Conservation (phyloP, 1,284 basidiomycete species). For the Fomitiporia mediterranea region DNA sequence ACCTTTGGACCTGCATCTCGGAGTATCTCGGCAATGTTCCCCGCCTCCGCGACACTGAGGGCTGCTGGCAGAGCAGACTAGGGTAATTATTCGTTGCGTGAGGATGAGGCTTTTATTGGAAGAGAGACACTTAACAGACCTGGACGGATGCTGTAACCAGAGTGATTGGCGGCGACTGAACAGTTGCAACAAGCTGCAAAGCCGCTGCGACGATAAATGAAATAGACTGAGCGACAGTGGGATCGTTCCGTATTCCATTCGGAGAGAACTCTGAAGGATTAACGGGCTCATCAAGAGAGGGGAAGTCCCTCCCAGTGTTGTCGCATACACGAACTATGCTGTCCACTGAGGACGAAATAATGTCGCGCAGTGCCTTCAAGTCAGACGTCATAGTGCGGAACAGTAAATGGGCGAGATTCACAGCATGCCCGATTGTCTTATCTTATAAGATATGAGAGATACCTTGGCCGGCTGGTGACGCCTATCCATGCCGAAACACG, state of each 20-base stretch:
- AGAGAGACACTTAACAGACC: background rate
- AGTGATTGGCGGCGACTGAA: slow-evolving; percentile 28
- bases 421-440: too few species aligned
- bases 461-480: too few species aligned
- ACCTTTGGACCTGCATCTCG: slow-evolving; percentile 33
- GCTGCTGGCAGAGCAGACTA: slow-evolving; percentile 22
- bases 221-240: slow-evolving; percentile 30
- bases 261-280: slow-evolving; percentile 15
- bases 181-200: slow-evolving; percentile 33
- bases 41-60: slow-evolving; percentile 29
- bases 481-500: too few species aligned
- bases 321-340: slow-evolving; percentile 9
- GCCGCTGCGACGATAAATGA: slow-evolving; percentile 35
- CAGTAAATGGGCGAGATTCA: too few species aligned
- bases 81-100: too few species aligned
- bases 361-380: slow-evolving; percentile 12
- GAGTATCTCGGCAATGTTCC: slow-evolving; percentile 35
- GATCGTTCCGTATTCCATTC: slow-evolving; percentile 20
- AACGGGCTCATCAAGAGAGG: slow-evolving; percentile 7
- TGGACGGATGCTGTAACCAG: slow-evolving; percentile 3
- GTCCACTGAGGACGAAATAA: slow-evolving; percentile 12
- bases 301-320: slow-evolving; percentile 6
- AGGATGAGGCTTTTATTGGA: background rate
- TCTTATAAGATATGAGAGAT: too few species aligned
- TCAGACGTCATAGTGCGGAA: slow-evolving; percentile 13